phyloP scores from a whole-genome alignment of 306 rosid species.

The Fragaria ananassa region DNA sequence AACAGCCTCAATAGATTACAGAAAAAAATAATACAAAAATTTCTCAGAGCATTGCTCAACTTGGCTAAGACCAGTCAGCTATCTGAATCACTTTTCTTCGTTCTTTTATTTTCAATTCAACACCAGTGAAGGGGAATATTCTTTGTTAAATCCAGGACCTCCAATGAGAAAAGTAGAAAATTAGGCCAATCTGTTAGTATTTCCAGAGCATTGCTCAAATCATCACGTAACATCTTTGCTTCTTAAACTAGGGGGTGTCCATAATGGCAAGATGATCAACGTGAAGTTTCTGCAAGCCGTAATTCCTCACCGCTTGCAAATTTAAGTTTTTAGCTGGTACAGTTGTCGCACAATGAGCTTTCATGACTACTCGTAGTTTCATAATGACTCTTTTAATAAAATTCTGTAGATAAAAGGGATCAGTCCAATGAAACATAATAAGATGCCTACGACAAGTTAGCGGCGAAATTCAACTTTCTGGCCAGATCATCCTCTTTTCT shows the following conservation, averaged over 20 bases:
- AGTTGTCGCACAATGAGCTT: not conserved
- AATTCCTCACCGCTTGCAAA: not conserved
- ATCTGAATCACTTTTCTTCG: not conserved
- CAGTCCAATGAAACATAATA: not conserved
- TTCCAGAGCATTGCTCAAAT: not conserved
- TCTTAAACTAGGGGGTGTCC: not conserved
- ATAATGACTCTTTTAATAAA: not conserved
- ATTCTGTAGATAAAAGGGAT: not conserved
- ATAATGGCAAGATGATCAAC: not conserved
- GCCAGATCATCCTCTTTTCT: not conserved
- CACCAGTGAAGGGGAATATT: not conserved
- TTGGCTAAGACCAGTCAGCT: not conserved
- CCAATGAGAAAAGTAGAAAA: not conserved
- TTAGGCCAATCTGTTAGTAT: not conserved
- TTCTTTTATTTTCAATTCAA: not conserved
- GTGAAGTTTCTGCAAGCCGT: not conserved
- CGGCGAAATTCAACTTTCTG: not conserved
- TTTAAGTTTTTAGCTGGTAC: not conserved
- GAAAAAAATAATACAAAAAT: not conserved
- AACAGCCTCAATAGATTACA: constrained; percentile 9
- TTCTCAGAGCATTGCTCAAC: not conserved
- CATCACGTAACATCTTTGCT: not conserved
- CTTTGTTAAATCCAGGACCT: not conserved
- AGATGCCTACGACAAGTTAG: not conserved
- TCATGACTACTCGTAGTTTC: not conserved